Percentiles rank a stretch among this genome's conserved stretches.
Evolutionary conservation across 805 yeast genomes (phyloP).

Genomic region (Diddensiella santjacobensis): DNA sequence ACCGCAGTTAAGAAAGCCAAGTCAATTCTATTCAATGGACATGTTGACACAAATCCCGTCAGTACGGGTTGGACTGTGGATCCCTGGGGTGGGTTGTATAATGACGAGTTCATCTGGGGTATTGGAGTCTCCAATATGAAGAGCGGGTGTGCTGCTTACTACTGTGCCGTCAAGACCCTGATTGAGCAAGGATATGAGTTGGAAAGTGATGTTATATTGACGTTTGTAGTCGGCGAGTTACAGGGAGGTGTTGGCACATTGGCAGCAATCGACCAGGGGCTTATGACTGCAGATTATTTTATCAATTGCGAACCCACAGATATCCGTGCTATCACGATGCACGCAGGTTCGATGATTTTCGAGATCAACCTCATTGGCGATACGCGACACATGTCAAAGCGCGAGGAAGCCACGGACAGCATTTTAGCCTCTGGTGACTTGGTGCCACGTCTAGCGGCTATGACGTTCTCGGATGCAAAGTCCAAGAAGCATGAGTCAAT

Average conservation of each 20-base stretch:
- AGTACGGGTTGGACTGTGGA: conserved; percentile 5
- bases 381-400: conserved; percentile 3
- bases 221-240: conserved; percentile 4
- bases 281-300: conserved; percentile 4
- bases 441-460: neutral
- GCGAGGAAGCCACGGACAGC: conserved; percentile 6
- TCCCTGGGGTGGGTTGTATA: conserved; percentile 5
- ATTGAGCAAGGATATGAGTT: neutral
- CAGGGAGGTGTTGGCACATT: conserved; percentile 4
- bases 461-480: conserved; percentile 3
- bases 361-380: conserved; percentile 6
- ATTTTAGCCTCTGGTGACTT: conserved; percentile 6
- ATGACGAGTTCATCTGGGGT: conserved; percentile 4
- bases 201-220: conserved; percentile 1
- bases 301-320: conserved; percentile 6
- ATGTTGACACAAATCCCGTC: conserved; percentile 6
- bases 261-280: conserved; percentile 7
- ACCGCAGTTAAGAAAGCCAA: too few relatives aligned
- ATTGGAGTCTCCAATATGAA: conserved; percentile 5
- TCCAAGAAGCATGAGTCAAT: conserved; percentile 4
- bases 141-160: conserved; percentile 6
- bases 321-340: conserved; percentile 2
- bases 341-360: conserved; percentile 4
- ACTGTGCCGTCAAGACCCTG: conserved; percentile 3
- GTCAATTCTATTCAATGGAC: conserved; percentile 3